Base-by-base conservation (phyloP, 2,329 filamentous ascomycete species). In the Pyrenophora tritici-repentis region DNA sequence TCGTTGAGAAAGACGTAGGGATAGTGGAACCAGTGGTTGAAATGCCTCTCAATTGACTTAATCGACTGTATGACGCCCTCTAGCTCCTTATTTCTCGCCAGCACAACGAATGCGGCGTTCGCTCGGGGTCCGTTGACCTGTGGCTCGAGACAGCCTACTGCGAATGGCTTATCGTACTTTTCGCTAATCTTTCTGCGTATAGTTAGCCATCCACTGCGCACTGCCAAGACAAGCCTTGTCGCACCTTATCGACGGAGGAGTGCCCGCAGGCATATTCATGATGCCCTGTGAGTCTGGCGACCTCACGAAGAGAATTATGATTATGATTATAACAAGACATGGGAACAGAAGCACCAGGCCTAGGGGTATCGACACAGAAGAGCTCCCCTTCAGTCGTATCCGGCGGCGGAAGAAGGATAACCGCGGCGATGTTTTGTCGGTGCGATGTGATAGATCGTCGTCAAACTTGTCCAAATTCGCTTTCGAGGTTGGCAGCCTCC, bases 1-100 rank as follows among this genome's bases (percentile, higher is more conserved):
- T 99, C 93, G 76, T 99, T 99, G 63, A 99, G 80, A 75, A 99
- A 97, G 63, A 97, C 93, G 72, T 97, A 99, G 20, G 94, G 94
- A 74, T 99, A 99, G 75, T 97, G 86, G 74, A 91, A 99, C 92
- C 93, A 99, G 62, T 92, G 86, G 77, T 99, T 99, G 84, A 99
- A 99, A 76, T 99, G 94, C 65, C 94, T 85, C 79, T 99, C 94
- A 62, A 99, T 92, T 36, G 93, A 97, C 79, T 97, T 97, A 74
- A 99, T 84, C 8, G 94, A 97, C 75, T 97, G 91, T 59, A 99
- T 85, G 33, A 99, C 94, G 53, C 94, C 94, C 0, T 96, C 92
- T 59, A 99, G 75, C 77, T 99, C 94, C 80, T 96, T 95, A 73
- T 99, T 97, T 65, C 94, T 83, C 47, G 94, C 94, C 53, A 99